Conservation (phyloP, 768 basidiomycete genomes). For the Dentipellis sp. region DNA sequence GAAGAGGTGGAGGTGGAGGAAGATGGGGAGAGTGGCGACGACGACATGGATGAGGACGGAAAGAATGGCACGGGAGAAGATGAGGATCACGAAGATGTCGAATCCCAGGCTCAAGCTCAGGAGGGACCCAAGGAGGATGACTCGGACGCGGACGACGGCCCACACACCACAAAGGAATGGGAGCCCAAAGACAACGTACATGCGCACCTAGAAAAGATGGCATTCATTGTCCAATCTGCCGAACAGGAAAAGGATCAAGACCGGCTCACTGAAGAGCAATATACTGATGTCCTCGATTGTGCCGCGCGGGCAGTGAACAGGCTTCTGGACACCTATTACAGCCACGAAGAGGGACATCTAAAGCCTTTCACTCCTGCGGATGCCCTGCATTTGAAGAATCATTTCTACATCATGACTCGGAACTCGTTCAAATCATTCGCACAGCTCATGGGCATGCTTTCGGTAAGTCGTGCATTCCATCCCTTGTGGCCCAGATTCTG, state of each 20-base stretch:
- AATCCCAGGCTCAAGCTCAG: background rate
- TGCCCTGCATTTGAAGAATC: background rate
- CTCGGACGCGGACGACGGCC: background rate
- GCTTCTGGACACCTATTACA: background rate
- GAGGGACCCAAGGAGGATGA: background rate
- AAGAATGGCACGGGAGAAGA: background rate
- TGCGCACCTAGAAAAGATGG: no score
- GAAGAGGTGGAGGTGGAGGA: background rate
- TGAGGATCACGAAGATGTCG: background rate
- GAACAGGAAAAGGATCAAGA: background rate
- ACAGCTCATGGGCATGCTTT: background rate
- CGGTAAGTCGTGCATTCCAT: background rate
- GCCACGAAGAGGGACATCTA: background rate
- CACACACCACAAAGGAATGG: background rate
- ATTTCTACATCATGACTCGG: background rate
- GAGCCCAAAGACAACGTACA: background rate
- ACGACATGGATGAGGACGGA: background rate
- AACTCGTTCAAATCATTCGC: background rate
- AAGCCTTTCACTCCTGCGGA: background rate
- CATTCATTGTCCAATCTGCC: background rate
- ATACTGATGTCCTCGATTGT: background rate
- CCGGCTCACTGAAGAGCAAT: background rate
- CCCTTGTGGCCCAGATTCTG: background rate
- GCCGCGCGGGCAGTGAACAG: background rate
- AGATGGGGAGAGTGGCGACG: background rate